Base-by-base conservation (phyloP, 2,329 filamentous ascomycete species). In the Aureobasidium sp. region DNA sequence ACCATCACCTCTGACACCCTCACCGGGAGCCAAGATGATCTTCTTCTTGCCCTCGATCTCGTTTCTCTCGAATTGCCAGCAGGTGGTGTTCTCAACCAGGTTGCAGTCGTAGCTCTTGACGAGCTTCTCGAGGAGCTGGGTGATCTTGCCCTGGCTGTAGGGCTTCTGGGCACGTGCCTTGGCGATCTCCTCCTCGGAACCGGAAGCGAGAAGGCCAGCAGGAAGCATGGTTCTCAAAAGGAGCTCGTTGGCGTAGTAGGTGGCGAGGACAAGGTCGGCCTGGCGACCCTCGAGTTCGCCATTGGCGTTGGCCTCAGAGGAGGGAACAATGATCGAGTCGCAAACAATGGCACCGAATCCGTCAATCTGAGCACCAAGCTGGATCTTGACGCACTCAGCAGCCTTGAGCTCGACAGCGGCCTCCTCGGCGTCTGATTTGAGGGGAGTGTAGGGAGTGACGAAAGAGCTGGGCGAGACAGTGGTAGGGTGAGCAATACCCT, bases 21-120 rank as follows among this genome's bases (percentile, higher is more conserved):
- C 92, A 57, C 87, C 84, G 37, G 92, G 89, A 27, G 91, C 84
- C 63, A 99, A 81, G 68, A 99, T 94, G 72, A 99, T 96, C 86
- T 97, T 97, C 87, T 97, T 97, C 82, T 88, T 87, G 71, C 90
- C 89, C 81, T 99, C 94, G 67, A 99, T 97, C 78, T 99, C 94
- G 78, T 97, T 96, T 75, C 90, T 89, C 73, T 91, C 92, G 75
- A 99, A 97, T 65, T 91, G 79, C 92, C 94, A 99, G 72, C 90
- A 96, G 47, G 94, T 99, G 66, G 94, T 99, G 83, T 92, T 96
- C 84, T 99, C 94, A 62, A 99, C 91, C 29, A 97, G 80, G 75
- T 87, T 95, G 82, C 89, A 92, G 65, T 90, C 92, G 77, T 95
- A 99, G 69, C 85, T 83, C 80, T 95, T 92, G 73, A 87, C 89